Base-by-base conservation (phyloP, 116 monocot genomes). In the Dioscorea cayenensis region DNA sequence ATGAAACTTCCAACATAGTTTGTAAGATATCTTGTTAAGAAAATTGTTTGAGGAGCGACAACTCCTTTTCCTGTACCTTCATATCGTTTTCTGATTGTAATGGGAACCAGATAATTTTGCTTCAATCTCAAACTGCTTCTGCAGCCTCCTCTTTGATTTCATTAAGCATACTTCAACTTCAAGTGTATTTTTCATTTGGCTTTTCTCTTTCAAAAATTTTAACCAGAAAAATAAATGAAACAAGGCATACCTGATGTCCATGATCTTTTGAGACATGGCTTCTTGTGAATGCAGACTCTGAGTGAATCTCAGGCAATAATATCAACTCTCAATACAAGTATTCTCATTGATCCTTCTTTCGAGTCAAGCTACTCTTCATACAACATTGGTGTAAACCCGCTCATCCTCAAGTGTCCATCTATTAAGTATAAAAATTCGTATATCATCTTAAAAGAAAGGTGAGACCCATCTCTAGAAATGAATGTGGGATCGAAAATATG, bases 381-480 rank as follows among this genome's bases (percentile, higher is more conserved):
- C 38, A 67, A 16, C 18, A 49, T 63, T 35, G 74, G 73, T 14
- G 72, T 68, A 70, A 73, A 66, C 21, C 29, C 78, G 52, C 49
- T 49, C 70, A 73, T 68, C 61, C 81, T 90, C 64, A 85, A 73
- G 51, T 90, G 85, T 20, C 14, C 37, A 71, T 77, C 82, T 14
- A 84, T 68, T 64, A 67, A 63, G 71, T 19, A 21, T 1, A 89
- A 77, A 66, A 84, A 72, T 32, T 64, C 69, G 73, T 79, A 73
- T 77, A 89, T 87, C 28, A 62, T 81, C 63, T 83, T 59, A 23
- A 82, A 79, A 22, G 66, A 72, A 77, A 84, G 77, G 78, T 90
- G 87, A 25, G 72, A 71, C 21, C 81, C 79, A 78, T 84, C 87
- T 63, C 84, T 82, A 1, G 82, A 77, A 36, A 79, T 84, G 66